Evolutionary conservation across 176 grass and related monocot species (phyloP).

Genomic region (Lolium multiflorum): DNA sequence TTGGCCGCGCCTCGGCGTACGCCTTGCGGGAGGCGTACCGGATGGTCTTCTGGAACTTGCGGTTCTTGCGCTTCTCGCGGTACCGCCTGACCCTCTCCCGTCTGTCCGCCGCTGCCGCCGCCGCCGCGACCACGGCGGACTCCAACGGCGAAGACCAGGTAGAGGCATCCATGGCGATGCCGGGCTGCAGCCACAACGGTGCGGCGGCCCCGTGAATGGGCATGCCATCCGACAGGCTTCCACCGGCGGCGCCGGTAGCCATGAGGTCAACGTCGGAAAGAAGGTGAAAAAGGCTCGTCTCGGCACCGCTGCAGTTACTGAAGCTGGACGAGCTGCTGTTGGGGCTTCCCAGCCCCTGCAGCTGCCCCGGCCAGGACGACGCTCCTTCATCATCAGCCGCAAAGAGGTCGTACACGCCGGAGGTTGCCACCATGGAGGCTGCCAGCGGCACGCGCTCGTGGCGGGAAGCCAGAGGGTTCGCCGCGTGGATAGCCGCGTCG

Average conservation of each 20-base stretch:
- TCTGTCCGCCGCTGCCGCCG: constrained; percentile 45
- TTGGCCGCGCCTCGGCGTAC: constrained; percentile 67
- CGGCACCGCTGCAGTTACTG: constrained; percentile 27
- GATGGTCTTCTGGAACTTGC: constrained; percentile 82
- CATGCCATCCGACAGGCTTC: constrained; percentile 34
- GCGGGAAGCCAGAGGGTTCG: constrained; percentile 47
- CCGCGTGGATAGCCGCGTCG: constrained; percentile 59
- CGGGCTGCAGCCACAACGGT: constrained; percentile 33
- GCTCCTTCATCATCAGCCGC: constrained; percentile 36
- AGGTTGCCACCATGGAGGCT: constrained; percentile 30
- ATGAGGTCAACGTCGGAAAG: constrained; percentile 50
- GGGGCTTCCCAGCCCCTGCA: constrained; percentile 35
- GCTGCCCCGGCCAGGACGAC: constrained; percentile 40
- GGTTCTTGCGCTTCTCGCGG: constrained; percentile 76
- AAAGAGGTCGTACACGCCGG: constrained; percentile 59
- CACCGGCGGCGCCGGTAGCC: background rate
- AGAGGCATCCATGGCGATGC: background rate
- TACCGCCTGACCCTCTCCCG: constrained; percentile 68
- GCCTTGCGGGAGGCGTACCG: constrained; percentile 77
- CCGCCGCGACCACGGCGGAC: constrained; percentile 5
- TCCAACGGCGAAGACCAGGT: constrained; percentile 21
- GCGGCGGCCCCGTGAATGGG: background rate
- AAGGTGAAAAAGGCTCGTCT: constrained; percentile 45
- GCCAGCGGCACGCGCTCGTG: constrained; percentile 57
- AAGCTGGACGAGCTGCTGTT: constrained; percentile 46